Evolutionary conservation across 2,329 filamentous ascomycete genomes (phyloP), one percentile per base, ranked within the genome.

Genomic region (Cordyceps farinosa): DNA sequence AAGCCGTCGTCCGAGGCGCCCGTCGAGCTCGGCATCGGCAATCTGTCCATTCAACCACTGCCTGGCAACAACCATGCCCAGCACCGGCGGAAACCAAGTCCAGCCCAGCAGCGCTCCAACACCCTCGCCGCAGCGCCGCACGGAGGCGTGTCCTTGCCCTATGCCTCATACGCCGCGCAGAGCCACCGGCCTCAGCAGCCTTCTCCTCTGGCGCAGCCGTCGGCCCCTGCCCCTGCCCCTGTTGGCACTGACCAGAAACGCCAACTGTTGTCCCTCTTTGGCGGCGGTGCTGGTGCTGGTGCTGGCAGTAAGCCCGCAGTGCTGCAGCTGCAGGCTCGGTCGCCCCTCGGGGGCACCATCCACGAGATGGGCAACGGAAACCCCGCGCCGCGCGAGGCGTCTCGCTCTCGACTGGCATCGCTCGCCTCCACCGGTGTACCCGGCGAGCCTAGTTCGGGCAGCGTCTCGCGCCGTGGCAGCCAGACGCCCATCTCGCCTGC

Each of bases 401-500:
- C 70, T 1, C 68, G 67, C 42, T 79, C 78, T 29, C 77, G 77
- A 2, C 67, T 81, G 47, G 75, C 77, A 3, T 81, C 81, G n/a
- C 69, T 82, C 59, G 76, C 76, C 11, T 79, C 80, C 59, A 29
- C 38, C 15, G 50, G n/a, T 10, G 71, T 69, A 1, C 30, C 42
- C 9, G 76, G 75, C 13, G 77, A 78, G 30, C 68, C 63, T 8
- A 65, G 55, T 2, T 66, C 67, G 10, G 68, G 66, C n/a, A 66
- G 66, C 32, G 51, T 67, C 30, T 77, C 76, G 44, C 76, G 80
- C 47, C 77, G 81, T 11, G 79, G 78, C 22, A 84, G 80, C 65
- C 78, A 83, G 70, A 80, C 80, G 38, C 79, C 84, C 13, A 86
- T 87, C 51, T 89, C 88, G 4, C 84, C 90, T 0, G 88, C 86